Evolutionary conservation across 305 asterid genomes (phyloP), one percentile per base, ranked within the genome.

Genomic region (Withania somnifera): DNA sequence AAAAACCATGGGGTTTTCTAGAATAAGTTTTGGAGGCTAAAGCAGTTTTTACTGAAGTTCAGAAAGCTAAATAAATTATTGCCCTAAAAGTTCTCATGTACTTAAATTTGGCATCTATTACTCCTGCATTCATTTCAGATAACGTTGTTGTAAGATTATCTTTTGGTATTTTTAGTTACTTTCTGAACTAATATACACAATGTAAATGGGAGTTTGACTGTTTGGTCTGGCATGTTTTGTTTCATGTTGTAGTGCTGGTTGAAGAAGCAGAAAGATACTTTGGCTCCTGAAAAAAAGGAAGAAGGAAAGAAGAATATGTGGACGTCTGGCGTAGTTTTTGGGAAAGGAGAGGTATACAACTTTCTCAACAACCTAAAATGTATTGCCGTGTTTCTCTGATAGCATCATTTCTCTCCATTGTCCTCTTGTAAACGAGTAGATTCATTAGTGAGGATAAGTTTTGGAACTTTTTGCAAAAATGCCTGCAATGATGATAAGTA

Each of bases 251-350:
- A 94, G 99, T 95, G 97, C 87, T 95, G 98, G 99, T 86, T 94
- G 92, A 95, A 95, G 92, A 94, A 93, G 80, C 99, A 95, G 88
- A 90, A 88, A 86, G 99, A 95, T 86, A 88, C 82, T 68, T 83
- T 93, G 88, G 75, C 64, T 83, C 97, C 99, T 11, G 97, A 90
- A 4, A 87, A 52, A 88, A 92, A 85, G 78, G 91, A 86, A 36
- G 75, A 82, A 6, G 95, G 91, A 76, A 86, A 88, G 79, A 84
- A 82, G 53, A n/a, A 40, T 61, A 87, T 91, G 97, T 95, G 99
- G 99, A 95, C 97, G 50, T 94, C 98, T 0, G 98, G 99, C 64
- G 56, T 91, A 75, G 80, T 95, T 83, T 93, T 93, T 77, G 97
- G 99, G 34, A 87, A 90, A 88, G 98, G 97, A 89, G 93, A 94